Percentiles rank a stretch among this genome's conserved stretches.
phyloP scores from a whole-genome alignment of 1,139 yeast species.

The Pichia terricola region DNA sequence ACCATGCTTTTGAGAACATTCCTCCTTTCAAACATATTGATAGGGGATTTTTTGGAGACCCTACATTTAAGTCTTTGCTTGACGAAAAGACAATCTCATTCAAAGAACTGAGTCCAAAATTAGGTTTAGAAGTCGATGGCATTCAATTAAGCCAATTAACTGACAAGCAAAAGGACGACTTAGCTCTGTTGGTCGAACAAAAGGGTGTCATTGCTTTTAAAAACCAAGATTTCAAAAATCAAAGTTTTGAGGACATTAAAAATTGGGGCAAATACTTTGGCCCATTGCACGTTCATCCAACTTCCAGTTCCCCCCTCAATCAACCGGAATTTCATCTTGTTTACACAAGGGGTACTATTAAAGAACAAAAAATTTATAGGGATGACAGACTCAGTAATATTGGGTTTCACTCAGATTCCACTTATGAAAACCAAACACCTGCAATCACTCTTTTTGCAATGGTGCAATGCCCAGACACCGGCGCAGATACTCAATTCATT shows the following conservation, averaged over 20 bases:
- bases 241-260: conserved; percentile 14
- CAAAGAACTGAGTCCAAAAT: conserved; percentile 23
- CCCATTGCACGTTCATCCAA: too few species aligned
- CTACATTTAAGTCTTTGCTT: too few species aligned
- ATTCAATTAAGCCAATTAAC: background rate
- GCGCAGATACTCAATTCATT: conserved; percentile 66
- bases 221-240: conserved; percentile 39
- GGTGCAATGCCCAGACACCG: conserved; percentile 27
- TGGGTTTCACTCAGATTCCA: conserved; percentile 59
- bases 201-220: conserved; percentile 64
- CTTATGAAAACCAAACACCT: conserved; percentile 66
- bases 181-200: conserved; percentile 1
- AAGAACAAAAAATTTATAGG: too few species aligned
- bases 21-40: conserved; percentile 34
- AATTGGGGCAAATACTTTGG: too few species aligned
- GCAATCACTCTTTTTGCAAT: conserved; percentile 54
- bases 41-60: too few species aligned
- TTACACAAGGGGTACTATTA: conserved; percentile 17
- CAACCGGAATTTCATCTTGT: conserved; percentile 25
- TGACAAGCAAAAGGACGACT: conserved; percentile 2
- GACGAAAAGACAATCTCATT: too few species aligned
- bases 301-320: conserved; percentile 27
- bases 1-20: conserved; percentile 18
- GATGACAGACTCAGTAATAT: conserved; percentile 12
- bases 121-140: conserved; percentile 39